Conservation (phyloP, 768 basidiomycete species). For the Hygrocybe punicea region DNA sequence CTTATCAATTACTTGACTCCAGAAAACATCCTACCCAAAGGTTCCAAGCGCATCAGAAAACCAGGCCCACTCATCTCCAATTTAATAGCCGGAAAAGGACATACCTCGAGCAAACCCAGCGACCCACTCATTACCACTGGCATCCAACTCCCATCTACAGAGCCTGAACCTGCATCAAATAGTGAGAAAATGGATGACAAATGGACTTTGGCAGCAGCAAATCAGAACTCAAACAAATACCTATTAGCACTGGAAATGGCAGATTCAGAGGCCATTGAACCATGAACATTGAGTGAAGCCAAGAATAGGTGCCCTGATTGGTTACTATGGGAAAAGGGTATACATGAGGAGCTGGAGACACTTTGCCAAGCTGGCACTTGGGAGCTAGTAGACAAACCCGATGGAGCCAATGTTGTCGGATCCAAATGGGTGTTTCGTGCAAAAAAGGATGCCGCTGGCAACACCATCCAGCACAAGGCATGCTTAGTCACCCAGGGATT, state of each 20-base stretch:
- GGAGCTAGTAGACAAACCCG: conserved; percentile 30
- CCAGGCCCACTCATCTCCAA: neutral
- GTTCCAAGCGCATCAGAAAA: neutral
- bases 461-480: no score
- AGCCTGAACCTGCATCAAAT: conserved; percentile 8
- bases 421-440: no score
- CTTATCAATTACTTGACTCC: no score
- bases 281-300: conserved; percentile 18
- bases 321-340: conserved; percentile 26
- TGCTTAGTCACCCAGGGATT: no score
- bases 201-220: no score
- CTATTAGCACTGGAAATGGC: conserved; percentile 19
- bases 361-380: conserved; percentile 27
- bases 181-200: conserved; percentile 8
- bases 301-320: conserved; percentile 22
- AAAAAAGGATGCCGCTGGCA: no score
- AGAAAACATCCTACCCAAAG: no score
- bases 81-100: neutral
- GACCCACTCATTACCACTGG: conserved; percentile 7
- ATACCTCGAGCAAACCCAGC: neutral
- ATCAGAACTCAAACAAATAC: no score
- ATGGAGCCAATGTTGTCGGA: no score
- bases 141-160: conserved; percentile 10
- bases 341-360: conserved; percentile 29
- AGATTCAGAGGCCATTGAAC: conserved; percentile 32